Percentiles rank a stretch among this genome's conserved stretches.
Evolutionary conservation across 805 yeast genomes (phyloP).

Genomic region (Zygosaccharomyces bisporus): DNA sequence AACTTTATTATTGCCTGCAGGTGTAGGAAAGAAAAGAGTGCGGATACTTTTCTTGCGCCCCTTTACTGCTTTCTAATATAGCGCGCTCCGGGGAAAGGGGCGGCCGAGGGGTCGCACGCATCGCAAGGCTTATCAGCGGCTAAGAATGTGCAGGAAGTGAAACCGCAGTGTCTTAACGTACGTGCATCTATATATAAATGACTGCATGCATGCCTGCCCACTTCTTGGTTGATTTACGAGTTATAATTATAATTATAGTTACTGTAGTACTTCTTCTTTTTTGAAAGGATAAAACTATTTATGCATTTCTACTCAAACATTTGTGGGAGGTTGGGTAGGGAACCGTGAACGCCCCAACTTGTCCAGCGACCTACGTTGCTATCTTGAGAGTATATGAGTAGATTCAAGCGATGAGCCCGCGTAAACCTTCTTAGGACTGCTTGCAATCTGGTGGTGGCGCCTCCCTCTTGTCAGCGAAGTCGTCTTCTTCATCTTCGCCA

Average conservation of each 20-base stretch:
- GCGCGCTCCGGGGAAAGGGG: not conserved
- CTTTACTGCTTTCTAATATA: not conserved
- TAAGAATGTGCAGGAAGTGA: not conserved
- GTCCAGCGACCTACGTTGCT: not conserved
- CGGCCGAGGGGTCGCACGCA: not conserved
- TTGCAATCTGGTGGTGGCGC: conserved; percentile 70
- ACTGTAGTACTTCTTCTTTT: not conserved
- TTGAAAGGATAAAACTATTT: not conserved
- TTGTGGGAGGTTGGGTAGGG: not conserved
- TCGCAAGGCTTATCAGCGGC: conserved; percentile 1
- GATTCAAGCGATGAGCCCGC: not conserved
- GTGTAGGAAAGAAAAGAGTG: not conserved
- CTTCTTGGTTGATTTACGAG: no score
- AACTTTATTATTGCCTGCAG: not conserved
- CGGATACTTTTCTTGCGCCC: not conserved
- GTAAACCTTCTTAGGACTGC: conserved; percentile 45
- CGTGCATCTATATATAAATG: not conserved
- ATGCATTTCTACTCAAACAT: not conserved
- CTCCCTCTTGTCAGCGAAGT: conserved; percentile 44
- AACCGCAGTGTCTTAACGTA: not conserved
- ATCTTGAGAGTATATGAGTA: not conserved
- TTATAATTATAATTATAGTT: no score
- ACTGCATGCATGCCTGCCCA: not conserved
- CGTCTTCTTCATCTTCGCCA: conserved; percentile 42
- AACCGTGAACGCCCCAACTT: not conserved